Evolutionary conservation across 768 basidiomycete genomes (phyloP), one percentile per base, ranked within the genome.

Genomic region (Leccinum imitatum): DNA sequence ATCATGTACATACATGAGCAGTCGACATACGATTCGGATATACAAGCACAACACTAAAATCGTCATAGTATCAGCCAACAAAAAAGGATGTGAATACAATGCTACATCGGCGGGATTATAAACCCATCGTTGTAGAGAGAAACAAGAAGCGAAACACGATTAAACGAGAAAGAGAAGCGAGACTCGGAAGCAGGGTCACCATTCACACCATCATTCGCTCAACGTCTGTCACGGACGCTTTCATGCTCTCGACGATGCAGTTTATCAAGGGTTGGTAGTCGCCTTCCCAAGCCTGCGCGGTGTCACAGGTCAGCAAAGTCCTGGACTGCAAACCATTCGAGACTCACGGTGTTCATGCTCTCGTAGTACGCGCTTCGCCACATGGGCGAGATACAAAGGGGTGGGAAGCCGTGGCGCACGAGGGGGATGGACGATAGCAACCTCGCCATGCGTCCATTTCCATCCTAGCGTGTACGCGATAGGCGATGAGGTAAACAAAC

Each of bases 371-470:
- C 51, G 33, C 19, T 52, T 27, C 71, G 68, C 59, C 60, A 65
- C 25, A 56, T n/a, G 21, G 73, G 69, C 15, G 60, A 63, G 52
- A 73, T 63, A 47, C 65, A 76, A 19, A 75, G 58, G 8, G 74
- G 67, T 41, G 74, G 74, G 47, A 66, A 74, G 31, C 73, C 73
- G 19, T 69, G 64, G 30, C 71, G 74, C 6, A 75, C 48, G 19
- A 75, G 68, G 13, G 74, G 74, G 6, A 75, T 75, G 50, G 75
- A 76, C 0, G 74, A 76, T 6, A 75, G 47, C 8, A 75, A 56
- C 37, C 69, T 66, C 14, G 74, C 72, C 69, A 75, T 70, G 9
- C 74, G 67, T n/a, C 75, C 72, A 58, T 75, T 75, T 50, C 75
- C 74, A 19, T 75, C 70, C 73, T 75, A 25, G n/a, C 6, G 14